Evolutionary conservation across 2,329 filamentous ascomycete genomes (phyloP), one percentile per base, ranked within the genome.

Genomic region (Arthrocladium fulminans): DNA sequence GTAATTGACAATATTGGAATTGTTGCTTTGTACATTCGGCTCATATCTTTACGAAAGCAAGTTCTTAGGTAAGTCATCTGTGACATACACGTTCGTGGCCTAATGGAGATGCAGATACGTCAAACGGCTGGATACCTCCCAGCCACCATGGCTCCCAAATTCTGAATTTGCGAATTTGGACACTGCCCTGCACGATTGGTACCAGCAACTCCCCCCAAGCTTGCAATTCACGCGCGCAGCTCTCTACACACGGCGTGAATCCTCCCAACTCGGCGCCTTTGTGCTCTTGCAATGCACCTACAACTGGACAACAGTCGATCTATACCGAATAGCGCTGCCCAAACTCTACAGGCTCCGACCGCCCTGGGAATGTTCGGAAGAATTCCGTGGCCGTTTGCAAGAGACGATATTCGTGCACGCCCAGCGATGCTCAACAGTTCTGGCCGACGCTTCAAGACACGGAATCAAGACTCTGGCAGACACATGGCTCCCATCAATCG

Each of bases 241-340:
- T 15, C 70, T 73, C 27, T 73, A 72, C 50, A 68, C 69, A 2
- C 67, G 70, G 9, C 64, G 71, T 17, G 70, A 72, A 51, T 72
- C 70, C 1, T 68, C 70, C 29, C 69, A 73, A 52, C 63, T 73
- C 0, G 70, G 70, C 12, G 69, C 69, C 8, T 59, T 73, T 35
- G 66, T 70, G 10, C 54, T 72, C 2, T 63, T 73, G 7, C 70
- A 72, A 54, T 72, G 69, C 54, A 73, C 70, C 22, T 73, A 71
- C 42, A 67, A 73, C 38, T 68, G 72, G 54, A 71, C 69, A 40
- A 64, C 69, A 32, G 59, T 72, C 3, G 70, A 73, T 51, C 61
- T 73, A 2, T 73, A 72, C 56, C 68, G 70, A 23, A 65, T 73
- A 46, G 67, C 68, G 10, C 67, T 73, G 67, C 70, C 70, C 0